Base-by-base conservation (phyloP, 345 rosid species). In the Arabidopsis arenosa region DNA sequence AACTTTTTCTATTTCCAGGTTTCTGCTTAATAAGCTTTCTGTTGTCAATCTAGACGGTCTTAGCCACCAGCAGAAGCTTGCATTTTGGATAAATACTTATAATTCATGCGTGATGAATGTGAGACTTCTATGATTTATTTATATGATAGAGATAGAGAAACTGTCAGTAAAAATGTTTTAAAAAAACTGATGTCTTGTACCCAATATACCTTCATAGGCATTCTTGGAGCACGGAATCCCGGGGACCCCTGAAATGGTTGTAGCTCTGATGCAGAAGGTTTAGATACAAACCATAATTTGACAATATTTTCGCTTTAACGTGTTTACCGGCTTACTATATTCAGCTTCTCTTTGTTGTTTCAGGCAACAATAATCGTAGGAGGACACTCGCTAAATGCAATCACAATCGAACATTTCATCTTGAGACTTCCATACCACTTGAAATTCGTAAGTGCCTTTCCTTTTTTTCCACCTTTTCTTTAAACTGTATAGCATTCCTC, bases 51-150 rank as follows among this genome's bases (percentile, higher is more conserved):
- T 90, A 57, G 86, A 86, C 15, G 89, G 89, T 68, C 91, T 92
- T 53, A 85, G 82, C 63, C 97, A 92, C 85, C 97, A 92, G 76
- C 93, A 92, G 80, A 92, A 92, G 82, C 93, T 95, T 40, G 98
- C 98, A 37, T 94, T 94, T 79, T 94, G 96, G 98, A 90, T 94
- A 68, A 94, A 94, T 82, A 87, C 81, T 28, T 95, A 90, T 75
- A 95, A 92, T 72, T 88, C 96, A 4, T 92, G 96, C 63, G 82
- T 90, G 56, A 87, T 95, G 84, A 90, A 92, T 85, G 99, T 92
- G 76, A 87, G 90, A 37, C 5, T 52, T 47, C 2, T 11, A 7
- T 26, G 21, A 2, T 14, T 3, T 40, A 11, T 67, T 61, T 15
- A 37, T 48, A 32, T 43, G 55, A 61, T 40, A 30, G 7, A 43